Conservation (phyloP, 1,139 yeast genomes). For the Nakaseomyces bracarensis region DNA sequence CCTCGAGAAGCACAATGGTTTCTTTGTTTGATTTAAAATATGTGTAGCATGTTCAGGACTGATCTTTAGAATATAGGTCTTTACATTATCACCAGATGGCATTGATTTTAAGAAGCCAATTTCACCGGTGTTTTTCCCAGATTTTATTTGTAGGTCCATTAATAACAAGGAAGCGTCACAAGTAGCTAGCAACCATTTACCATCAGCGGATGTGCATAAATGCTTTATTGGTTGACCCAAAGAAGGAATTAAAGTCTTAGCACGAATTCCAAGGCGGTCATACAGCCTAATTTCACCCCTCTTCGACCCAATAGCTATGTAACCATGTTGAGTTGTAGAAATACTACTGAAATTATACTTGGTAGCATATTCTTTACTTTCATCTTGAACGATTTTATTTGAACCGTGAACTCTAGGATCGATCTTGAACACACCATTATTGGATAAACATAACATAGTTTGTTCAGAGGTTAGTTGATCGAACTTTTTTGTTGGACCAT, state of each 20-base stretch:
- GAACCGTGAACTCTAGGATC: constrained; percentile 63
- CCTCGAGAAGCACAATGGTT: constrained; percentile 50
- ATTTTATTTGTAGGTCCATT: constrained; percentile 54
- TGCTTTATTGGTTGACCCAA: constrained; percentile 66
- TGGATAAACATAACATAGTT: constrained; percentile 62
- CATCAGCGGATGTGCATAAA: constrained; percentile 68
- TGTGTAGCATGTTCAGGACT: constrained; percentile 66
- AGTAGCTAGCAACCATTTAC: constrained; percentile 75
- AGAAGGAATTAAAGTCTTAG: constrained; percentile 73
- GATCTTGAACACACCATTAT: constrained; percentile 56
- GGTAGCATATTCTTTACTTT: constrained; percentile 45
- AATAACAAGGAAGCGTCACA: constrained; percentile 62
- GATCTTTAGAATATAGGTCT: constrained; percentile 58
- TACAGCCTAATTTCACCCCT: constrained; percentile 71
- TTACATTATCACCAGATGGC: constrained; percentile 57
- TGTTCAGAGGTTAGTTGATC: constrained; percentile 67
- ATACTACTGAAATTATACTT: constrained; percentile 52
- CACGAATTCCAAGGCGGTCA: constrained; percentile 62
- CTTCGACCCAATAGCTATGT: constrained; percentile 64
- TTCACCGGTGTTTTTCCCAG: constrained; percentile 51
- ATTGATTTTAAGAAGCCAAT: constrained; percentile 62
- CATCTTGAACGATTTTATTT: constrained; percentile 48
- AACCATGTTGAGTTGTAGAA: constrained; percentile 66
- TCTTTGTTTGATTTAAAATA: constrained; percentile 47
- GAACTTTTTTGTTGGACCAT: constrained; percentile 63